Evolutionary conservation across 164 flowering plant genomes (phyloP).

Genomic region (Liquidambar formosana): DNA sequence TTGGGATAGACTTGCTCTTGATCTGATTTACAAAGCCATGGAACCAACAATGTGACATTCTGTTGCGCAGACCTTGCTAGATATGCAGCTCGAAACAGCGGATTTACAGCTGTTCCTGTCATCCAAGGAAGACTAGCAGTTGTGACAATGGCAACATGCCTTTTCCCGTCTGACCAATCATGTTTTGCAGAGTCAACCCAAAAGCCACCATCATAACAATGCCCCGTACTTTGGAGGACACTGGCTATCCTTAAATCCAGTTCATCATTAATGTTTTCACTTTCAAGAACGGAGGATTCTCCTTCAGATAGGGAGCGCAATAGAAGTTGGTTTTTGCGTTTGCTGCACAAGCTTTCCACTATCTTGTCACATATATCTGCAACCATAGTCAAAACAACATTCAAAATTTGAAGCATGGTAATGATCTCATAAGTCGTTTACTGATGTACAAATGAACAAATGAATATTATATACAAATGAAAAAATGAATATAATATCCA

Average conservation of each 20-base stretch:
- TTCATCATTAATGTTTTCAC: conserved; percentile 65
- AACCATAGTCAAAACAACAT: conserved; percentile 10
- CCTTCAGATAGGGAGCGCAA: conserved; percentile 46
- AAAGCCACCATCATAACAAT: conserved; percentile 82
- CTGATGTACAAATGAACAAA: not conserved
- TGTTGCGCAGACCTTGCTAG: conserved; percentile 79
- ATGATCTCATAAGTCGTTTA: not conserved
- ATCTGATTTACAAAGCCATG: conserved; percentile 93
- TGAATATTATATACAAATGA: too few species aligned
- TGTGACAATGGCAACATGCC: conserved; percentile 94
- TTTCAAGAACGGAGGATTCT: conserved; percentile 48
- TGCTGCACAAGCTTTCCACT: conserved; percentile 82
- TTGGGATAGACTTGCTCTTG: conserved; percentile 93
- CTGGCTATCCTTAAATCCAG: conserved; percentile 86
- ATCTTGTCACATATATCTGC: conserved; percentile 90
- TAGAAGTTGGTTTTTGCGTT: conserved; percentile 56
- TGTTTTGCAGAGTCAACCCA: conserved; percentile 65
- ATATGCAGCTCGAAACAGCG: conserved; percentile 96
- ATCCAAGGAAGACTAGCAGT: conserved; percentile 99
- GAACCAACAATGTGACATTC: conserved; percentile 91
- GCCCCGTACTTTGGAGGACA: conserved; percentile 95
- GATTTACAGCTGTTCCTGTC: conserved; percentile 99
- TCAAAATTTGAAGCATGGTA: conserved; percentile 1
- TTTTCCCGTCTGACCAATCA: conserved; percentile 46
- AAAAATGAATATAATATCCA: not conserved